Percentiles rank a stretch among this genome's conserved stretches.
phyloP scores from a whole-genome alignment of 176 grass and related monocot genomes.

The Microstegium vimineum region DNA sequence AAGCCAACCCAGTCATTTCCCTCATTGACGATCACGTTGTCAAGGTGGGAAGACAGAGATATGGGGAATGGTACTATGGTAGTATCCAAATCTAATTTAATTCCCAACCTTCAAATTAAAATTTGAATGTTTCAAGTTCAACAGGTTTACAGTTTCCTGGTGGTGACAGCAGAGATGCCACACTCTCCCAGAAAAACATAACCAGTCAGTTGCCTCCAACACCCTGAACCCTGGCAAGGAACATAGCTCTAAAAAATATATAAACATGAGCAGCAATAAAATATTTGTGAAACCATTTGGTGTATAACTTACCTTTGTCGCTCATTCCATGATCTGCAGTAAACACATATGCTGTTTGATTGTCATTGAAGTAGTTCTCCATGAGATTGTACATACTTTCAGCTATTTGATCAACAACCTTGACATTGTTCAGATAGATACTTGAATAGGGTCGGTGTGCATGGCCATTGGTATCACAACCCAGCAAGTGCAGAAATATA shows the following conservation, averaged over 20 bases:
- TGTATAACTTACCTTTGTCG: constrained; percentile 68
- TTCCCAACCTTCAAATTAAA: not conserved
- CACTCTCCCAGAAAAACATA: not conserved
- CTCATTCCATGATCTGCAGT: constrained; percentile 99
- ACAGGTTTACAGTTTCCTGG: constrained; percentile 7
- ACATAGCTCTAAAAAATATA: constrained; percentile 11
- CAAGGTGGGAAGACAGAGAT: not conserved
- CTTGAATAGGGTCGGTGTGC: constrained; percentile 87
- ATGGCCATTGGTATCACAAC: constrained; percentile 95
- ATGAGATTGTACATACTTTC: constrained; percentile 84
- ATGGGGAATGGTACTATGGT: not conserved
- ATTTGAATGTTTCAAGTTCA: not conserved
- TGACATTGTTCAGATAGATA: constrained; percentile 95
- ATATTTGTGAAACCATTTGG: constrained; percentile 8
- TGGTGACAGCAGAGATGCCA: not conserved
- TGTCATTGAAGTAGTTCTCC: constrained; percentile 93
- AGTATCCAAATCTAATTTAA: not conserved
- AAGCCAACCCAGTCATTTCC: not conserved
- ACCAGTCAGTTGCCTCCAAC: not conserved
- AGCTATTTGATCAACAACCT: constrained; percentile 92
- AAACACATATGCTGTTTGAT: constrained; percentile 78
- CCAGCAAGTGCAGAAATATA: constrained; percentile 91
- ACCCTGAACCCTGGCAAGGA: not conserved
- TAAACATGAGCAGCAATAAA: not conserved
- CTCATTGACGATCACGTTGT: not conserved